Evolutionary conservation across 1,284 basidiomycete species (phyloP).

Genomic region (Sporisorium sorghi): DNA sequence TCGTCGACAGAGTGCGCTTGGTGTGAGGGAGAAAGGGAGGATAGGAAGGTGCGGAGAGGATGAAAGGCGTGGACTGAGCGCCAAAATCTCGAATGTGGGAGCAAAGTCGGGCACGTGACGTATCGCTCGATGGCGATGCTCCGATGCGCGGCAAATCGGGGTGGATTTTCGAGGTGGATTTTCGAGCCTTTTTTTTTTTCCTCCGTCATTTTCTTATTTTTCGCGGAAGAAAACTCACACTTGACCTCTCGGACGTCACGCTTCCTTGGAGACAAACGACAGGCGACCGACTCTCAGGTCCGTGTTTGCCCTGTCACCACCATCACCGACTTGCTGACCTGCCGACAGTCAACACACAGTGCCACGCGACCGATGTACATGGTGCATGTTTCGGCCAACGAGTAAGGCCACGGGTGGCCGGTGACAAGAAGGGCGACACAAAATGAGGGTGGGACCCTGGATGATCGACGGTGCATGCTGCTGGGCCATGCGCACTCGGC

Average conservation of each 20-base stretch:
- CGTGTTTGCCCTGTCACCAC: too few species aligned
- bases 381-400: too few species aligned
- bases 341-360: too few species aligned
- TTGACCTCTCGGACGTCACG: too few species aligned
- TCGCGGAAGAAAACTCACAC: too few species aligned
- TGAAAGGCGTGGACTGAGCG: constrained; percentile 2
- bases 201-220: background rate
- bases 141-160: background rate
- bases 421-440: background rate
- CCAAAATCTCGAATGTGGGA: constrained; percentile 7
- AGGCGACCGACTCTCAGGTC: too few species aligned
- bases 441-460: background rate
- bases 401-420: background rate
- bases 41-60: constrained; percentile 3
- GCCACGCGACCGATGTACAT: background rate
- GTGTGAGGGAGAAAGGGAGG: background rate
- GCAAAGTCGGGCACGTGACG: background rate
- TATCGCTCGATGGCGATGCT: background rate
- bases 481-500: background rate
- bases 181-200: constrained; percentile 4
- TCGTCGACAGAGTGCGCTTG: background rate
- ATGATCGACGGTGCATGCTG: constrained; percentile 30
- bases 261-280: too few species aligned
- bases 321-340: too few species aligned
- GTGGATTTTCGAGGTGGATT: background rate